Evolutionary conservation across 2,329 filamentous ascomycete genomes (phyloP), one percentile per base, ranked within the genome.

Genomic region (Calonectria pauciramosa): DNA sequence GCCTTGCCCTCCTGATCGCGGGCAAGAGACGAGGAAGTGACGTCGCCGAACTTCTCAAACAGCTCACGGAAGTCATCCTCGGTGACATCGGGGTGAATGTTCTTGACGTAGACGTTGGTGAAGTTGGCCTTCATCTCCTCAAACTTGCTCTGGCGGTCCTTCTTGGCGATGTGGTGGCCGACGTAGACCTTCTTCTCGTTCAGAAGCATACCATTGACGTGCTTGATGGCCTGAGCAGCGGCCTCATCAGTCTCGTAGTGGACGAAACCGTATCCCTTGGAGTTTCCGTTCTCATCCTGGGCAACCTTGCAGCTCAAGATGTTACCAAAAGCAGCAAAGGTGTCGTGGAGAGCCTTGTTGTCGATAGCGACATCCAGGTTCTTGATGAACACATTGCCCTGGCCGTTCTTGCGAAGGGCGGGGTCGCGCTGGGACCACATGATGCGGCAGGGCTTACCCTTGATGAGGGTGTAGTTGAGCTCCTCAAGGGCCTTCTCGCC

Each of bases 41-140:
- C 97, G 72, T 97, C 94, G 80, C 97, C 97, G 83, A 92, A 98
- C 87, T 93, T 93, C 90, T 97, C 95, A 82, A 99, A 99, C 66
- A 99, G 90, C 76, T 93, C 91, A 82, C 96, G 95, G 93, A 99
- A 99, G 85, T 99, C 94, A 11, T 99, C 96, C 76, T 99, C 97
- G 74, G 92, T 94, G 78, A 94, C 95, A 64, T 98, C 96, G 44
- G 89, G 83, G 82, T 93, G 92, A 82, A 99, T 94, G 90, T 99
- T 99, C 93, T 99, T 99, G 90, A 99, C 95, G 89, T 99, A 99
- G 87, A 99, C 93, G 87, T 99, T 99, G 90, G 97, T 99, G 92
- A 97, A 99, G 91, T 99, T 99, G 87, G 97, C 97, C 94, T 99
- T 99, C 96, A 99, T 99, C 91, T 99, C 97, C 90, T 99, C 97